These are phyloP conservation scores for Calamus simplicifolius DNA, from an alignment of 176 grass and related monocot genomes.

Conservation along the genomic window DNA sequence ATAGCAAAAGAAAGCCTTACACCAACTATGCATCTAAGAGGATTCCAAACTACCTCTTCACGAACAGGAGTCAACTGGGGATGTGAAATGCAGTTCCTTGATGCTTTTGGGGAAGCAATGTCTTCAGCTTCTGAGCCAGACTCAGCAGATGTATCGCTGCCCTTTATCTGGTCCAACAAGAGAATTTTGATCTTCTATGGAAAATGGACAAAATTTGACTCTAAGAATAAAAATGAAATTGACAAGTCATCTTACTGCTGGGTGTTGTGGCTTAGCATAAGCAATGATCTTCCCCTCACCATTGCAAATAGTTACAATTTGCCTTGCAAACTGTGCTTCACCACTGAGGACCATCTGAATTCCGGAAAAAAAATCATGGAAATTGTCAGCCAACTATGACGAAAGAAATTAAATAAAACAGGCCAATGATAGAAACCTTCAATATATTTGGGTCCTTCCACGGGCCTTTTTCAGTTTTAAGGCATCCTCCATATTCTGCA, in stretches of 20 bases:
- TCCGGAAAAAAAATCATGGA: constrained; percentile 2
- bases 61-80: constrained; percentile 82
- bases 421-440: constrained; percentile 30
- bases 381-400: background rate
- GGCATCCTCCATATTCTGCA: constrained; percentile 77
- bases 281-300: constrained; percentile 70
- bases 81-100: constrained; percentile 55
- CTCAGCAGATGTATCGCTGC: constrained; percentile 89
- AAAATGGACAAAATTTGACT: too few species aligned
- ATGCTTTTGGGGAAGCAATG: constrained; percentile 54
- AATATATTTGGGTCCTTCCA: constrained; percentile 87
- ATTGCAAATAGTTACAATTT: constrained; percentile 81
- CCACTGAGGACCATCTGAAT: constrained; percentile 85
- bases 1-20: too few species aligned
- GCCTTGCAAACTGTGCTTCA: constrained; percentile 65
- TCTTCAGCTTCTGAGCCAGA: constrained; percentile 96
- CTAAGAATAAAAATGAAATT: too few species aligned
- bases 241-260: constrained; percentile 19
- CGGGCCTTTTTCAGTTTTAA: constrained; percentile 87
- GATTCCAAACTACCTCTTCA: constrained; percentile 53
- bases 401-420: background rate
- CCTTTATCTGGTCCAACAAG: constrained; percentile 34
- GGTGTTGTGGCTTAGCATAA: constrained; percentile 52
- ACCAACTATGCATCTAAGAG: too few species aligned
- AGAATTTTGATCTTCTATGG: background rate